These are phyloP conservation scores for Adiantum capillusveneris DNA, from an alignment of 75 land plant species.

Conservation along the genomic window DNA sequence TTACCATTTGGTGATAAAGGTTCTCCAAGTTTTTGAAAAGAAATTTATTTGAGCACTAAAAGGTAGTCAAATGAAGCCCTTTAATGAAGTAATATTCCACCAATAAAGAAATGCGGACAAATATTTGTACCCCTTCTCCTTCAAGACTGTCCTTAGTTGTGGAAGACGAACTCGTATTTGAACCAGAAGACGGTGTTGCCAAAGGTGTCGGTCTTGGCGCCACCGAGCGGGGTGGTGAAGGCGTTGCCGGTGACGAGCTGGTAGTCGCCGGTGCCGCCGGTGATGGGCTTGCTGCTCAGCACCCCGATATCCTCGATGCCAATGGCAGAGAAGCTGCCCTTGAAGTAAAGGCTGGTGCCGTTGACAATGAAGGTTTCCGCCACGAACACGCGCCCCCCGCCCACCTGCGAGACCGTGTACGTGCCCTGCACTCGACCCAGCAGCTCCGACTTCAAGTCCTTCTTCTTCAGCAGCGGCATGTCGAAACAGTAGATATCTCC, in stretches of 20 bases:
- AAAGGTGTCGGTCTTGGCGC: background rate
- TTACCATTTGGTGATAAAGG: too few relatives aligned
- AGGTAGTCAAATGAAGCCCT: too few relatives aligned
- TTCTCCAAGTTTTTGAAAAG: too few relatives aligned
- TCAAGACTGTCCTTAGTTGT: too few relatives aligned
- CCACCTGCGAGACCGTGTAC: background rate
- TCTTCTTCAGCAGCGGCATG: conserved; percentile 2
- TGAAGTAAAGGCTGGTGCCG: background rate
- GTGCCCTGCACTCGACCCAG: background rate
- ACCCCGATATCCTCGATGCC: background rate
- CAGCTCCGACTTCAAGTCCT: background rate
- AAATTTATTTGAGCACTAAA: too few relatives aligned
- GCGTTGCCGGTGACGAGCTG: background rate
- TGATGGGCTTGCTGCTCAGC: background rate
- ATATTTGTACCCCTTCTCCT: too few relatives aligned
- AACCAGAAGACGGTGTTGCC: conserved; percentile 3
- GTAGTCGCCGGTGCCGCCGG: background rate
- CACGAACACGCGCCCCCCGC: background rate
- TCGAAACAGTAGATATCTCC: background rate
- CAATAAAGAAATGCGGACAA: too few relatives aligned
- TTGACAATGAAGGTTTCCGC: background rate
- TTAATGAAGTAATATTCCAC: too few relatives aligned
- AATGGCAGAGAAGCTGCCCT: background rate
- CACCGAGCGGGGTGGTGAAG: background rate
- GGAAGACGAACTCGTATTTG: background rate